phyloP scores from a whole-genome alignment of 345 rosid genomes.

The Fremontodendron californicum region DNA sequence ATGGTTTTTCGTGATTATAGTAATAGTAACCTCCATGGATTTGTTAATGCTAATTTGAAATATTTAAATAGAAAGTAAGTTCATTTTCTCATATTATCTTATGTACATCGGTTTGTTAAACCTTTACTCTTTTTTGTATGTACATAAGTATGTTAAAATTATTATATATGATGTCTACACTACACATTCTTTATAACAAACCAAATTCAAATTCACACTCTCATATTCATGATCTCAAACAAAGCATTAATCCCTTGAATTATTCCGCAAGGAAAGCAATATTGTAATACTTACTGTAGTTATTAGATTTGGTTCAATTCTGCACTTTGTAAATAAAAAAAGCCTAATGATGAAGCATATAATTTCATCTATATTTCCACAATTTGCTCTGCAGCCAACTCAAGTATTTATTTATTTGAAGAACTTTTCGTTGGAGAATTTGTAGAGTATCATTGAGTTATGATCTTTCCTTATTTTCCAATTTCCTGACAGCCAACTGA shows the following conservation, averaged over 20 bases:
- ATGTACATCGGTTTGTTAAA: too few relatives aligned
- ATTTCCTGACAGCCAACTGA: constrained; percentile 65
- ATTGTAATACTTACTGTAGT: not conserved
- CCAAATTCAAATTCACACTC: not conserved
- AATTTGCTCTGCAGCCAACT: not conserved
- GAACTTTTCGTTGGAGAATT: not conserved
- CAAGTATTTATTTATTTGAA: not conserved
- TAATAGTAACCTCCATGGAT: not conserved
- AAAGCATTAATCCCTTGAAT: not conserved
- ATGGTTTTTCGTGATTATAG: not conserved
- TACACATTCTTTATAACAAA: not conserved
- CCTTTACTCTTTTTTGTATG: too few relatives aligned
- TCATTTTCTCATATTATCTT: not conserved
- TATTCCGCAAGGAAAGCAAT: not conserved
- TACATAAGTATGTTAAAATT: not conserved
- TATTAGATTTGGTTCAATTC: not conserved
- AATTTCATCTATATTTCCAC: not conserved
- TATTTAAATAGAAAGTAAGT: not conserved
- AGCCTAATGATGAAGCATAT: not conserved
- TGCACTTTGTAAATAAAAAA: not conserved
- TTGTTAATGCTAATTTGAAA: not conserved
- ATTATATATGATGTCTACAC: not conserved
- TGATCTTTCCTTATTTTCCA: not conserved
- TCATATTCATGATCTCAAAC: not conserved
- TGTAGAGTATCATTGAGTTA: not conserved